A percentile compares a stretch with the other conserved stretches of the same genome.
Conservation (phyloP, 148 eudicot genomes). For the Cornus florida region DNA sequence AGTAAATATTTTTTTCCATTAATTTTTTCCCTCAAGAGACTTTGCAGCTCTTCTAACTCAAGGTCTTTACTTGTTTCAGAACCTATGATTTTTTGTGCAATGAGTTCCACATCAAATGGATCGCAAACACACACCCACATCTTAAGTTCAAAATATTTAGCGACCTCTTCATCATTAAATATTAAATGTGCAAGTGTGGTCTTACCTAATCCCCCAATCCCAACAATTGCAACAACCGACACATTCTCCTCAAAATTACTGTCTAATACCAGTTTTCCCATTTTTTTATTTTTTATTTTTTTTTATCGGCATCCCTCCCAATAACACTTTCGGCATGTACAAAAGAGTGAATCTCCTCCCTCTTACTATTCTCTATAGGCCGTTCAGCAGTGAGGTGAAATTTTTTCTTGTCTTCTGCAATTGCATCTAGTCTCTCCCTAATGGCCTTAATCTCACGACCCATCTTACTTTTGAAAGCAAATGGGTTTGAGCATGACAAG, state of each 20-base stretch:
- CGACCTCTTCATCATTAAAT: not conserved
- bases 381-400: not conserved
- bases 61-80: not conserved
- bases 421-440: not conserved
- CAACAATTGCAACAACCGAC: not conserved
- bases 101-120: not conserved
- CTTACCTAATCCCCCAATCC: conserved; percentile 17
- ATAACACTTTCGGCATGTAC: not conserved
- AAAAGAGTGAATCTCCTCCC: conserved; percentile 2
- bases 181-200: conserved; percentile 13
- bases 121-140: conserved; percentile 13
- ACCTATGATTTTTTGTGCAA: not conserved
- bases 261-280: conserved; percentile 1
- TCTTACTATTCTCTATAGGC: not conserved
- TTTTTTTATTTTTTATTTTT: accelerated
- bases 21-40: not conserved
- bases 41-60: not conserved
- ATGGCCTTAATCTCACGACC: not conserved
- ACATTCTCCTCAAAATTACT: not conserved
- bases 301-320: conserved; percentile 18
- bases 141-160: not conserved
- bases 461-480: not conserved
- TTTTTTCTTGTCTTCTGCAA: not conserved
- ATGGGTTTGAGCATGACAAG: conserved; percentile 13
- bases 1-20: not conserved